Evolutionary conservation across 306 rosid genomes (phyloP), one percentile per base, ranked within the genome.

Genomic region (Quercus alba): DNA sequence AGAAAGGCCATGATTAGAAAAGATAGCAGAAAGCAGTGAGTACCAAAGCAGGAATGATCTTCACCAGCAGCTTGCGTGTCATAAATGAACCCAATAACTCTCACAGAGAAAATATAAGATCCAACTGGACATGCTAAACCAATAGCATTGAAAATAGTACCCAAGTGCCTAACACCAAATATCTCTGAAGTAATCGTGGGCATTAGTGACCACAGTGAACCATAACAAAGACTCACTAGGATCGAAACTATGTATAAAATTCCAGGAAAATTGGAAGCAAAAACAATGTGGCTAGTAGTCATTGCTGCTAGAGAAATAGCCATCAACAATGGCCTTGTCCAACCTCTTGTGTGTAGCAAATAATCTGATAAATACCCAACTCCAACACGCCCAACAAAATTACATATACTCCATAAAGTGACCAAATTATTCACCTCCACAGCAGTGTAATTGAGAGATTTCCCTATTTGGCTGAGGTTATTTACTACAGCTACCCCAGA

Each of bases 381-480:
- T 73, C 97, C 98, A 41, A 94, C 86, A 62, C 97, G 97, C 57
- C 98, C 97, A 1, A 94, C 89, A 80, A 94, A 92, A 73, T 92
- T 94, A 97, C 97, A 94, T 89, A 91, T 87, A 77, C 98, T 91
- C 98, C 98, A 94, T 2, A 94, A 26, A 38, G 98, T 89, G 20
- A 94, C 98, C 77, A 94, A 81, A 18, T 88, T 88, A 56, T 79
- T 85, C 17, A 91, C 88, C 87, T 90, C 90, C 31, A 79, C 70
- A 57, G 86, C 76, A 63, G 81, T 87, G 79, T 94, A 92, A 25
- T 92, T 93, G 71, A 94, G 87, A 71, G 98, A 94, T 58, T 92
- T 72, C 20, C 97, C 98, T 41, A 92, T 80, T 72, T 94, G 98
- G 87, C 94, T 88, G 91, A 94, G 86, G 89, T 94, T 94, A 81